Evolutionary conservation across 1,284 basidiomycete species (phyloP).

Genomic region (Ganoderma resinaceum): DNA sequence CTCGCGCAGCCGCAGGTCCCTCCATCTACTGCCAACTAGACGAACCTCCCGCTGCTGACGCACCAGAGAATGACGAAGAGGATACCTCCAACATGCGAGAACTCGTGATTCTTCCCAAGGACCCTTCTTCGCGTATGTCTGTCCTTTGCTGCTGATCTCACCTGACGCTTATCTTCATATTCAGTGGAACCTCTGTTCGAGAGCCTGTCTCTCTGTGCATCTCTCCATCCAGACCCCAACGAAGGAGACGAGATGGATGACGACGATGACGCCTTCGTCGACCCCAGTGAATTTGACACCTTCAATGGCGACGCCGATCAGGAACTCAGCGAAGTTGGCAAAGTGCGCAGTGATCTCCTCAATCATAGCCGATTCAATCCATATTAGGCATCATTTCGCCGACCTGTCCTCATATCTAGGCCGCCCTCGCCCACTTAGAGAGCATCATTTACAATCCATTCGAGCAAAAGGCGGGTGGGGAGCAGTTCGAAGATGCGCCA

Average conservation of each 20-base stretch:
- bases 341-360: slow-evolving; percentile 92
- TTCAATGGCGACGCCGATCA: slow-evolving; percentile 68
- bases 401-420: slow-evolving; percentile 50
- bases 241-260: slow-evolving; percentile 43
- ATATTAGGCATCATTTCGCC: slow-evolving; percentile 68
- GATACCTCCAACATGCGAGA: slow-evolving; percentile 76
- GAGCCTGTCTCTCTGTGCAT: slow-evolving; percentile 87
- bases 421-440: slow-evolving; percentile 77
- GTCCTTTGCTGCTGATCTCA: slow-evolving; percentile 16
- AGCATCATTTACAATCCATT: slow-evolving; percentile 71
- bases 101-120: slow-evolving; percentile 73
- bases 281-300: slow-evolving; percentile 62
- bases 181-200: slow-evolving; percentile 90
- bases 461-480: slow-evolving; percentile 28
- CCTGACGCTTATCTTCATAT: slow-evolving; percentile 3
- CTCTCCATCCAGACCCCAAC: slow-evolving; percentile 85
- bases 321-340: slow-evolving; percentile 85
- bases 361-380: slow-evolving; percentile 83
- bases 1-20: slow-evolving; percentile 66
- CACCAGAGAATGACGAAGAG: slow-evolving; percentile 48
- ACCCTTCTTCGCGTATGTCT: slow-evolving; percentile 64
- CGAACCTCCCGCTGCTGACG: slow-evolving; percentile 51
- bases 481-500: slow-evolving; percentile 34
- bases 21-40: slow-evolving; percentile 93
- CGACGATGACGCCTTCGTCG: slow-evolving; percentile 64